A percentile compares a stretch with the other conserved stretches of the same genome.
phyloP scores from a whole-genome alignment of 2,329 filamentous ascomycete species.

The Colletotrichum sp. region DNA sequence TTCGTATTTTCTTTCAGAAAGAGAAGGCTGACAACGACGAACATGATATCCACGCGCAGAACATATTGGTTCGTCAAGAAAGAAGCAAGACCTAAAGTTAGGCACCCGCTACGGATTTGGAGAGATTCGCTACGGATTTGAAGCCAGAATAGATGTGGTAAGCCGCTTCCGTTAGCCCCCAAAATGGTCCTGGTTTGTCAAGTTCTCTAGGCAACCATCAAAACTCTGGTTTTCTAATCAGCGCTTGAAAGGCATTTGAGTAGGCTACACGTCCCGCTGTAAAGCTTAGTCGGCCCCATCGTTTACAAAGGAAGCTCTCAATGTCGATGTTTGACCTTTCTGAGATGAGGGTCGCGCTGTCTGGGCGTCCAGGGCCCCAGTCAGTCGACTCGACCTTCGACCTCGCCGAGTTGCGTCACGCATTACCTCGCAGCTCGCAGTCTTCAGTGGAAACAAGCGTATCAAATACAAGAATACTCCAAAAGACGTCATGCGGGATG shows the following conservation, averaged over 20 bases:
- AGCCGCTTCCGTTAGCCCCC: neutral
- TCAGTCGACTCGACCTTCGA: neutral
- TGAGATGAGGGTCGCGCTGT: neutral
- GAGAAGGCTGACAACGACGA: neutral
- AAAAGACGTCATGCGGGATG: neutral
- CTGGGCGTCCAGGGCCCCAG: neutral
- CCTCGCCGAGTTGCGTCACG: neutral
- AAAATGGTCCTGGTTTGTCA: neutral
- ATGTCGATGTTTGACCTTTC: neutral
- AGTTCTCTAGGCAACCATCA: neutral
- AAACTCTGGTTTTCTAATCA: neutral
- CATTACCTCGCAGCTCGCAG: neutral
- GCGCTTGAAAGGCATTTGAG: neutral
- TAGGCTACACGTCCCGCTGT: neutral
- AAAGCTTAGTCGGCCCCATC: neutral
- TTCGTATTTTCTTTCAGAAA: neutral
- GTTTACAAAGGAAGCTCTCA: neutral
- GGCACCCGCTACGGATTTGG: neutral
- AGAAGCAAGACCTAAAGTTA: neutral
- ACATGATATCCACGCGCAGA: neutral
- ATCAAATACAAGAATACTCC: neutral
- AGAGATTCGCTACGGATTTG: neutral
- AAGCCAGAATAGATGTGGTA: neutral
- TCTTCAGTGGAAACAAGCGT: accelerated
- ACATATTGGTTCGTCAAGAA: neutral